Evolutionary conservation across 768 basidiomycete species (phyloP).

Genomic region (Mycena floridula): DNA sequence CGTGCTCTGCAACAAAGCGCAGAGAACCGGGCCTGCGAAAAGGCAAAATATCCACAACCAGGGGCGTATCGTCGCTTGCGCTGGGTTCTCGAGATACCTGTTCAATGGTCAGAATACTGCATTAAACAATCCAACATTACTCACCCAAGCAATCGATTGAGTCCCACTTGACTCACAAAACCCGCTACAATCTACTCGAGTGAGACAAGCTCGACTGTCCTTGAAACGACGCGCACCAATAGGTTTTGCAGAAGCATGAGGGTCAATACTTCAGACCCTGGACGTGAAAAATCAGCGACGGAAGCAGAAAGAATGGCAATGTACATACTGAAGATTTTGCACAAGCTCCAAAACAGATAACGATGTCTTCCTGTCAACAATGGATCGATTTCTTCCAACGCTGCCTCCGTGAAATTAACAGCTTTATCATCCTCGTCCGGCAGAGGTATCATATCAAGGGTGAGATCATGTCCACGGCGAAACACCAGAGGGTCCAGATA

Average conservation of each 20-base stretch:
- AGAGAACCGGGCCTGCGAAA: conserved; percentile 27
- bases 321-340: neutral
- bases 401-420: neutral
- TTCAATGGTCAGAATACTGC: neutral
- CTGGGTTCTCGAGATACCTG: conserved; percentile 26
- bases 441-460: conserved; percentile 21
- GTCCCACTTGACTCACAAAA: conserved; percentile 23
- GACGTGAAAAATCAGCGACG: conserved; percentile 21
- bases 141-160: conserved; percentile 34
- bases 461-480: conserved; percentile 10
- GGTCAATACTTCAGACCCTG: conserved; percentile 25
- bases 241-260: conserved; percentile 21
- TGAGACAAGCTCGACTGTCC: neutral
- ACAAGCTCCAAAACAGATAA: neutral
- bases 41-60: conserved; percentile 52
- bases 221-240: conserved; percentile 22
- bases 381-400: neutral
- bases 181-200: neutral
- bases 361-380: neutral
- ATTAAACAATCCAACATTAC: conserved; percentile 1
- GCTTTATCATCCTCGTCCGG: conserved; percentile 23
- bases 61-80: conserved; percentile 44
- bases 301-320: neutral
- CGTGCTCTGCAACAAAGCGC: conserved; percentile 31
- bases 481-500: conserved; percentile 24